Conservation (phyloP, 441 rosid genomes). For the Adansonia grandidieri region DNA sequence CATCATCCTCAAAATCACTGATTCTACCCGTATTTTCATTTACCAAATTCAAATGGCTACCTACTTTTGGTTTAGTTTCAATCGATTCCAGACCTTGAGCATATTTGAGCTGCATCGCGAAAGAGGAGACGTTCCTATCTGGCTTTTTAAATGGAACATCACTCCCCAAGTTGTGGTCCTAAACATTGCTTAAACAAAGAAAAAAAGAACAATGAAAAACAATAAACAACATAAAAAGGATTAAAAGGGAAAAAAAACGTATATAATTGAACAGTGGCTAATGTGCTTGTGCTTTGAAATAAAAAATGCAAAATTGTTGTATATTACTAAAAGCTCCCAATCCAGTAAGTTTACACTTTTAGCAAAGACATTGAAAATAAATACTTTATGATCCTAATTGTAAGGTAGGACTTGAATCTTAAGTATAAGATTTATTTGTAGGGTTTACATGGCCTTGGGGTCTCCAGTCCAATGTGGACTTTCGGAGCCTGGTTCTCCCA, state of each 20-base stretch:
- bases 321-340: background rate
- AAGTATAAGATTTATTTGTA: background rate
- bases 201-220: constrained; percentile 8
- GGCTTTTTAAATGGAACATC: constrained; percentile 87
- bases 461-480: too few species aligned
- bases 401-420: background rate
- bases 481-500: background rate
- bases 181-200: constrained; percentile 16
- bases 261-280: background rate
- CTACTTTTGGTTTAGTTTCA: constrained; percentile 19
- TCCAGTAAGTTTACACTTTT: background rate
- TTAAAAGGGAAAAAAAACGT: background rate
- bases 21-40: constrained; percentile 11
- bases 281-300: background rate
- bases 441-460: background rate
- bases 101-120: constrained; percentile 70
- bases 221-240: background rate
- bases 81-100: constrained; percentile 37
- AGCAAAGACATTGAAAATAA: background rate
- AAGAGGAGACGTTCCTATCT: constrained; percentile 76
- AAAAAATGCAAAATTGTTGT: background rate
- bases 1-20: constrained; percentile 35
- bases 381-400: background rate
- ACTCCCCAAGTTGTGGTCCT: constrained; percentile 85
- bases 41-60: background rate